Evolutionary conservation across 345 rosid genomes (phyloP), one percentile per base, ranked within the genome.

Genomic region (Boechera retrofracta): DNA sequence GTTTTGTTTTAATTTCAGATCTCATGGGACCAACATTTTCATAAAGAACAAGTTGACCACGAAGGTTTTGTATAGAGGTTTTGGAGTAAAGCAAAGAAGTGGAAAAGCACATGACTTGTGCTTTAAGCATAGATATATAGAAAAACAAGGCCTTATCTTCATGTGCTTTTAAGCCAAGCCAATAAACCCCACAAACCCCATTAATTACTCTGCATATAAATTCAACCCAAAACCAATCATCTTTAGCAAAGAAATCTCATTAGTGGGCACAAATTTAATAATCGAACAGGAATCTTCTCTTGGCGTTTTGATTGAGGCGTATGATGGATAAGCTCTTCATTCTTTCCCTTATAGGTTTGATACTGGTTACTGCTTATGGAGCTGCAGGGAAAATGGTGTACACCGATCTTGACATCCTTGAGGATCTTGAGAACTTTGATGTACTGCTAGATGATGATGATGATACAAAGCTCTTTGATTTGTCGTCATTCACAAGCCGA

Each of bases 101-200:
- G 64, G 2, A 72, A 85, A 85, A 81, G 67, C 59, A 67, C 78
- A 76, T 96, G 82, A 85, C 99, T 93, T 93, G 90, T 82, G 84
- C 98, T 93, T 91, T 76, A 96, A 91, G 99, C 75, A 80, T 87
- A 47, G 91, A 83, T 89, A 82, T 85, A 86, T 83, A 82, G 88
- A 85, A 88, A 87, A 85, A 80, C 67, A 79, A 74, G 69, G 65
- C 82, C 79, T 77, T 84, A n/a, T 66, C 56, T 91, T 88, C 89
- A 84, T 91, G 79, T 85, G 77, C 98, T 96, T 96, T 84, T 87
- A 96, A 96, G 98, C 90, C 84, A 96, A 96, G 98, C 90, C 92
- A 91, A 64, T 86, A 66, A 77, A 75, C 77, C 75, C 75, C 81
- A 64, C 81, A 54, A 77, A 77, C 78, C 54, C 82, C 82, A 86